Conservation (phyloP, 2,329 filamentous ascomycete genomes). For the Talaromyces sp. region DNA sequence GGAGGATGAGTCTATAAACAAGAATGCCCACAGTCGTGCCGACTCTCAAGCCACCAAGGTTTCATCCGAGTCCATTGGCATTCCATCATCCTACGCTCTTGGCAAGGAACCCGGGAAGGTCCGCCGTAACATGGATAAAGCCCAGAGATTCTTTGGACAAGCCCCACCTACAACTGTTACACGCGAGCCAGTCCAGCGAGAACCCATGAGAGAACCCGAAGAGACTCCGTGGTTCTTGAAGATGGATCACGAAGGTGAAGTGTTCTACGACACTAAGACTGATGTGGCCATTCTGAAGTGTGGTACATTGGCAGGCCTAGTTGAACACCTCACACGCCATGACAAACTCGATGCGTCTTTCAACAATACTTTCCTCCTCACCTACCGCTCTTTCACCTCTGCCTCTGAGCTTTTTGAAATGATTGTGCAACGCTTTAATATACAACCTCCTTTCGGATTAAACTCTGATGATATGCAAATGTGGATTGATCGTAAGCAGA, state of each 20-base stretch:
- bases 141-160: conserved; percentile 52
- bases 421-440: conserved; percentile 85
- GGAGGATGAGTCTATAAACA: conserved; percentile 27
- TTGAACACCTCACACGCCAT: conserved; percentile 93
- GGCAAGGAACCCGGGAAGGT: conserved; percentile 43
- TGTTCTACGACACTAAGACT: conserved; percentile 85
- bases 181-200: conserved; percentile 37
- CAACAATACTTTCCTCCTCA: conserved; percentile 96
- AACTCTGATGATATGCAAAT: conserved; percentile 74
- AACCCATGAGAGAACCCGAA: conserved; percentile 61
- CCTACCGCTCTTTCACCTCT: conserved; percentile 91
- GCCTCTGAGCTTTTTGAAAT: conserved; percentile 91
- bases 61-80: conserved; percentile 46
- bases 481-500: conserved; percentile 94
- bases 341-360: conserved; percentile 94
- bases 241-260: conserved; percentile 84
- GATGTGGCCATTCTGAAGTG: conserved; percentile 78
- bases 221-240: conserved; percentile 82
- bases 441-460: conserved; percentile 86
- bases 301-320: conserved; percentile 83
- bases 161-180: conserved; percentile 45
- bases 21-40: conserved; percentile 30
- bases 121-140: conserved; percentile 51
- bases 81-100: conserved; percentile 44
- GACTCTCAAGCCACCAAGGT: conserved; percentile 43